These are phyloP conservation scores for Agrocybe pediades DNA, from an alignment of 768 basidiomycete genomes.

Conservation along the genomic window DNA sequence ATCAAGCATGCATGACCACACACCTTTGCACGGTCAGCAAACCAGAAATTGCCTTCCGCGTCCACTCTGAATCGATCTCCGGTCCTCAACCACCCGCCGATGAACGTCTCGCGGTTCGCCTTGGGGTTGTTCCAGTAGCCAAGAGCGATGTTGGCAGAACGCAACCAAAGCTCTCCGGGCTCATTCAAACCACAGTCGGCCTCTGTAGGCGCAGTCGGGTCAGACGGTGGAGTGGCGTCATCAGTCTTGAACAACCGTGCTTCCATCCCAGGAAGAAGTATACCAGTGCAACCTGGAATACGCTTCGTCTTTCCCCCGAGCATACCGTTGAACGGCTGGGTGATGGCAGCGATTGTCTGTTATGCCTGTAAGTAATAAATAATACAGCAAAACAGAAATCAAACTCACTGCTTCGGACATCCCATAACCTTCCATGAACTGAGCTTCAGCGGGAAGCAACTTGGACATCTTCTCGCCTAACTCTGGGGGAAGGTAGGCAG, in stretches of 20 bases:
- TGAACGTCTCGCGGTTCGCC: conserved; percentile 67
- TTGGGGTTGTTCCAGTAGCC: conserved; percentile 77
- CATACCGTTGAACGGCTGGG: conserved; percentile 44
- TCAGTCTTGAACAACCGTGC: conserved; percentile 56
- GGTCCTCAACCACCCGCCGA: conserved; percentile 73
- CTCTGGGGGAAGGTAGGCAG: conserved; percentile 66
- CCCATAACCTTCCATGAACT: conserved; percentile 61
- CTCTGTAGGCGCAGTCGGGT: conserved; percentile 24
- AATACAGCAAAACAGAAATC: not conserved
- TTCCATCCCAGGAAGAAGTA: conserved; percentile 65
- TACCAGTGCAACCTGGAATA: conserved; percentile 50
- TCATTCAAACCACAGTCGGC: conserved; percentile 49
- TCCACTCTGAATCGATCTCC: conserved; percentile 72
- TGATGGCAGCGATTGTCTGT: conserved; percentile 58
- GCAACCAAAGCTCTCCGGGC: conserved; percentile 66
- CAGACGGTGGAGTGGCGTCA: conserved; percentile 40
- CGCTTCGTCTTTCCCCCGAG: conserved; percentile 44
- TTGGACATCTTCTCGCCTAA: conserved; percentile 43
- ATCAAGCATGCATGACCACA: not conserved
- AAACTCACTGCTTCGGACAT: conserved; percentile 65
- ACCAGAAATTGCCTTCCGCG: conserved; percentile 65
- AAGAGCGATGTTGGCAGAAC: conserved; percentile 52
- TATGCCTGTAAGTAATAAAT: not conserved
- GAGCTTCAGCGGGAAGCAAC: conserved; percentile 33
- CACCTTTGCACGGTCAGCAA: conserved; percentile 78